These are phyloP conservation scores for Kwoniella botswanensis DNA, from an alignment of 768 basidiomycete species.

Conservation along the genomic window DNA sequence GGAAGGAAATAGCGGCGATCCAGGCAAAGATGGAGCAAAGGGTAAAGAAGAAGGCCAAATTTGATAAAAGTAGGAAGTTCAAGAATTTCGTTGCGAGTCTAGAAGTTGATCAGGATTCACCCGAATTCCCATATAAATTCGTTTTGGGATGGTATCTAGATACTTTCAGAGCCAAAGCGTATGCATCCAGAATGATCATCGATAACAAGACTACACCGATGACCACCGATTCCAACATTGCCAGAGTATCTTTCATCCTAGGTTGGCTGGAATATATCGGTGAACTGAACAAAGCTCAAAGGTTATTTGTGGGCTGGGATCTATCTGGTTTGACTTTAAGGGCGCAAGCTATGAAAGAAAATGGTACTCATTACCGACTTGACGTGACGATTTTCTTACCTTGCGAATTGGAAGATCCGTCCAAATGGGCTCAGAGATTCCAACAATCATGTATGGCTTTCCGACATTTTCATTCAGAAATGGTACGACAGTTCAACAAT, in stretches of 20 bases:
- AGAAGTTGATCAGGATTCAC: conserved; percentile 3
- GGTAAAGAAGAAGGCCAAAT: neutral
- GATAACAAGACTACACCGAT: conserved; percentile 6
- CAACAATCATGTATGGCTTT: conserved; percentile 7
- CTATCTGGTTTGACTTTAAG: conserved; percentile 21
- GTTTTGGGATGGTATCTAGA: conserved; percentile 22
- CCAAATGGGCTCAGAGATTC: conserved; percentile 9
- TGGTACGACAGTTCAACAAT: neutral
- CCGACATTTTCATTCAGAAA: conserved; percentile 3
- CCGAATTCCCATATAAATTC: conserved; percentile 8
- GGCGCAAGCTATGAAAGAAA: conserved; percentile 20
- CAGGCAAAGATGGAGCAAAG: conserved; percentile 10
- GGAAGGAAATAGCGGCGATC: conserved; percentile 7
- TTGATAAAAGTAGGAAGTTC: conserved; percentile 2
- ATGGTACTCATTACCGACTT: conserved; percentile 6
- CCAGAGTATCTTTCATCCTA: conserved; percentile 4
- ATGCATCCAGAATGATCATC: neutral
- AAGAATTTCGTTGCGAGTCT: conserved; percentile 2
- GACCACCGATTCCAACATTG: conserved; percentile 8
- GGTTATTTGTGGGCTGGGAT: conserved; percentile 26
- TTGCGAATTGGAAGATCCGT: conserved; percentile 16
- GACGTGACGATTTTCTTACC: conserved; percentile 30
- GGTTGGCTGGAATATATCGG: conserved; percentile 26
- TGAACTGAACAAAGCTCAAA: conserved; percentile 7
- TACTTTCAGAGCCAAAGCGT: conserved; percentile 7